Evolutionary conservation across 2,329 filamentous ascomycete genomes (phyloP), one percentile per base, ranked within the genome.

Genomic region (Sporothrix curviconia): DNA sequence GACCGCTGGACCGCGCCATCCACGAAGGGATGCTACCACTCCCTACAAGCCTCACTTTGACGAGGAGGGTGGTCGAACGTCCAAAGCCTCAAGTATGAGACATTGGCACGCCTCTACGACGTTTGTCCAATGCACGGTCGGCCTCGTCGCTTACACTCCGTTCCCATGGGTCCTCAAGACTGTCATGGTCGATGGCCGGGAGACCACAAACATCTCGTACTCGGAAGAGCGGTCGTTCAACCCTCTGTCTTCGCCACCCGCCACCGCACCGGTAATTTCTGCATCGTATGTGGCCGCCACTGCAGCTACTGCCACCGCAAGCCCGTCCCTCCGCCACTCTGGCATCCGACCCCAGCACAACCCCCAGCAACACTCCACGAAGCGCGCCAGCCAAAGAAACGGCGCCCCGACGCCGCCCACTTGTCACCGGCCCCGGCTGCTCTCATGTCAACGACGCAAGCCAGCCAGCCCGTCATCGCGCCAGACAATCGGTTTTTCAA

Each of bases 1-100:
- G 70, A 61, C 62, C 7, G 36, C 52, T 64, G 63, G 63, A 40
- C 56, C 2, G 59, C 60, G 1, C 59, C n/a, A n/a, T 64, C 25
- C 59, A 28, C 12, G 46, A 50, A 32, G 15, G n/a, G 54, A 34
- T n/a, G 17, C 39, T 40, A 47, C 32, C 25, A 40, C 19, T 5
- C 24, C 53, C 3, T 56, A 50, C 50, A 65, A 65, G 56, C 56
- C 57, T 0, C 60, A 56, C 22, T 56, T 56, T 15, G 59, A 65
- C 37, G 61, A 65, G 17, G 46, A 46, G 5, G 56, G 50, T 28
- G 59, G 55, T 40, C 59, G 62, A 15, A 55, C n/a, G n/a, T n/a
- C n/a, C n/a, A 56, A 28, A 39, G 39, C 8, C 9, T 53, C 1
- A 34, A 51, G n/a, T 44, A 54, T 30, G 63, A 65, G 36, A 62